These are phyloP conservation scores for Xylariaceae sp. DNA, from an alignment of 2,329 filamentous ascomycete species.

Conservation along the genomic window DNA sequence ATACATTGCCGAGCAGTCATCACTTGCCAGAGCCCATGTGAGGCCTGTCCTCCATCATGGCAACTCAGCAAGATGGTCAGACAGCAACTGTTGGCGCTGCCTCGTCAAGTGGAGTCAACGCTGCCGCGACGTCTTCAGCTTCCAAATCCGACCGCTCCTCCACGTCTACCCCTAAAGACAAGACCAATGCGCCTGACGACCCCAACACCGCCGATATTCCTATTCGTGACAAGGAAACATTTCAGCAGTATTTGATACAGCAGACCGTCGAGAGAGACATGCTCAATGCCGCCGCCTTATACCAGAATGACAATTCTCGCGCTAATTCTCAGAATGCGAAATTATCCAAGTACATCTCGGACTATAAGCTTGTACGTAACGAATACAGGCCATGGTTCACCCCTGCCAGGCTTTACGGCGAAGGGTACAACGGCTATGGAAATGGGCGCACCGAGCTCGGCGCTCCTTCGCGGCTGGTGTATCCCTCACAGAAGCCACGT, in stretches of 20 bases:
- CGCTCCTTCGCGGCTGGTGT: constrained; percentile 65
- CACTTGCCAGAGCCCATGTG: constrained; percentile 10
- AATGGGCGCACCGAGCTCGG: constrained; percentile 75
- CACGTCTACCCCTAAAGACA: constrained; percentile 26
- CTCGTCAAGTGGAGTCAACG: constrained; percentile 14
- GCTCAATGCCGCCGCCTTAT: constrained; percentile 49
- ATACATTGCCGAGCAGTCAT: not conserved
- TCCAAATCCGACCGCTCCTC: constrained; percentile 27
- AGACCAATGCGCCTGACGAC: constrained; percentile 26
- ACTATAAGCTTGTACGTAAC: constrained; percentile 60
- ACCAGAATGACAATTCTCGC: constrained; percentile 46
- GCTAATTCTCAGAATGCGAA: constrained; percentile 55
- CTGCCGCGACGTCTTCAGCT: constrained; percentile 13
- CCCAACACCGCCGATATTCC: constrained; percentile 22
- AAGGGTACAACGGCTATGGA: constrained; percentile 82
- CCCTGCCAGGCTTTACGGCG: constrained; percentile 57
- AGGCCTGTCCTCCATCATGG: constrained; percentile 19
- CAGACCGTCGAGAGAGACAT: constrained; percentile 51
- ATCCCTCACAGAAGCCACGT: constrained; percentile 71
- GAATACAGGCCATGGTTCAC: constrained; percentile 54
- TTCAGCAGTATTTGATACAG: constrained; percentile 49
- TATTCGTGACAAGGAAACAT: constrained; percentile 52
- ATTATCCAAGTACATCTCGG: constrained; percentile 63
- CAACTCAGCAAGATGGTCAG: constrained; percentile 26
- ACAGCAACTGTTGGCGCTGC: constrained; percentile 18